These are phyloP conservation scores for Lentinula edodes DNA, from an alignment of 768 basidiomycete species.

Conservation along the genomic window DNA sequence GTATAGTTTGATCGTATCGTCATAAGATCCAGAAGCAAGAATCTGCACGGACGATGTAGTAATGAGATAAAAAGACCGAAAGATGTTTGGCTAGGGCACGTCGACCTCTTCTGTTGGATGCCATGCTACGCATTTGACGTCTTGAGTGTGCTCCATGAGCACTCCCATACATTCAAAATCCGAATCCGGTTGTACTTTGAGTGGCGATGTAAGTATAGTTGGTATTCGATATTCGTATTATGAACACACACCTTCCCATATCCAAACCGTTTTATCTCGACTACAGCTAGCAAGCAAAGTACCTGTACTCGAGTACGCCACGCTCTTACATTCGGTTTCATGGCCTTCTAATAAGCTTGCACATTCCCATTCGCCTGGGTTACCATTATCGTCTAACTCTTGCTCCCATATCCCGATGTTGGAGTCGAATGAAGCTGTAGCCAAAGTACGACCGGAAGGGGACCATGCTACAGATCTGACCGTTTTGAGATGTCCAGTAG, in stretches of 20 bases:
- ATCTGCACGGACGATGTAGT: slow-evolving; percentile 2
- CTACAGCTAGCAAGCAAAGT: slow-evolving; percentile 89
- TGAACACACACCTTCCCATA: slow-evolving; percentile 82
- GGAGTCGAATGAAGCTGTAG: slow-evolving; percentile 91
- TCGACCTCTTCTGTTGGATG: slow-evolving; percentile 91
- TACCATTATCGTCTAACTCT: slow-evolving; percentile 35
- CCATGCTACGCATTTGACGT: slow-evolving; percentile 94
- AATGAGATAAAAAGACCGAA: slow-evolving; percentile 2
- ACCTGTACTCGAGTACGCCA: slow-evolving; percentile 75
- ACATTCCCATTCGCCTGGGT: slow-evolving; percentile 78
- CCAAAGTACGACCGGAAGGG: slow-evolving; percentile 80
- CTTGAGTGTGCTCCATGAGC: slow-evolving; percentile 94
- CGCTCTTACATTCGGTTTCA: slow-evolving; percentile 94
- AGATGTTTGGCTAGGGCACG: slow-evolving; percentile 6
- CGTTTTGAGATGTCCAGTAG: slow-evolving; percentile 83
- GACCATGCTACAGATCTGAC: slow-evolving; percentile 86
- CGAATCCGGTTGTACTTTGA: slow-evolving; percentile 76
- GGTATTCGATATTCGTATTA: neutral
- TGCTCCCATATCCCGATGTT: slow-evolving; percentile 90
- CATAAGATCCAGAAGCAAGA: slow-evolving; percentile 78
- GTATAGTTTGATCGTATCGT: slow-evolving; percentile 92
- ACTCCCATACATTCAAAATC: slow-evolving; percentile 96
- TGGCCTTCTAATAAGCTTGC: slow-evolving; percentile 86
- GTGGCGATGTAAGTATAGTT: neutral
- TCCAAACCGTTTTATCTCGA: slow-evolving; percentile 97